A percentile compares a stretch with the other conserved stretches of the same genome.
phyloP scores from a whole-genome alignment of 148 eudicot species.

The Chenopodium album region DNA sequence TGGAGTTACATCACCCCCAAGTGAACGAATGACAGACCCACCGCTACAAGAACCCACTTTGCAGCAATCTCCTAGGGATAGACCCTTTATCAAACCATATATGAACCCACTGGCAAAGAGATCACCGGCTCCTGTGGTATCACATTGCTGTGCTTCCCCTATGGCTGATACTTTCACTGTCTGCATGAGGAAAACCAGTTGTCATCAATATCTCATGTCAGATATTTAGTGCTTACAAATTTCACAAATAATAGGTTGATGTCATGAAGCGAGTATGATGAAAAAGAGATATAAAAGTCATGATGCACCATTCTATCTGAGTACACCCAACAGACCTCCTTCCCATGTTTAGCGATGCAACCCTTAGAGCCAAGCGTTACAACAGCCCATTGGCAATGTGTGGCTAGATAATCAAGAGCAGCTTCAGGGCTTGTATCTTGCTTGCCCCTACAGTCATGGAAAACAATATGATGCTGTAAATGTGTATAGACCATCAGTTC shows the following conservation, averaged over 20 bases:
- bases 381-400: conserved; percentile 87
- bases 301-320: conserved; percentile 28
- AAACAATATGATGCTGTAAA: background rate
- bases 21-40: conserved; percentile 83
- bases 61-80: conserved; percentile 87
- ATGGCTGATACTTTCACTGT: conserved; percentile 73
- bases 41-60: conserved; percentile 91
- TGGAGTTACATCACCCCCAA: conserved; percentile 84
- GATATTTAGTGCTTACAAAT: background rate
- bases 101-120: conserved; percentile 93
- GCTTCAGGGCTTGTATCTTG: conserved; percentile 58
- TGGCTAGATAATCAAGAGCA: conserved; percentile 76
- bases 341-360: conserved; percentile 79
- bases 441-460: conserved; percentile 50
- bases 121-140: conserved; percentile 98
- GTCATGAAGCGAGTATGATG: background rate
- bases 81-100: conserved; percentile 78
- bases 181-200: conserved; percentile 28
- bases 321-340: conserved; percentile 57
- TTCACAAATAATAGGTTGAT: too few relatives aligned
- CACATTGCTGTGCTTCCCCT: conserved; percentile 66
- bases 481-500: background rate
- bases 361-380: conserved; percentile 90
- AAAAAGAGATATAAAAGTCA: conserved; percentile 11
- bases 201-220: background rate